Conservation (phyloP, 257 asterid genomes). For the Fraxinus cuspidata region DNA sequence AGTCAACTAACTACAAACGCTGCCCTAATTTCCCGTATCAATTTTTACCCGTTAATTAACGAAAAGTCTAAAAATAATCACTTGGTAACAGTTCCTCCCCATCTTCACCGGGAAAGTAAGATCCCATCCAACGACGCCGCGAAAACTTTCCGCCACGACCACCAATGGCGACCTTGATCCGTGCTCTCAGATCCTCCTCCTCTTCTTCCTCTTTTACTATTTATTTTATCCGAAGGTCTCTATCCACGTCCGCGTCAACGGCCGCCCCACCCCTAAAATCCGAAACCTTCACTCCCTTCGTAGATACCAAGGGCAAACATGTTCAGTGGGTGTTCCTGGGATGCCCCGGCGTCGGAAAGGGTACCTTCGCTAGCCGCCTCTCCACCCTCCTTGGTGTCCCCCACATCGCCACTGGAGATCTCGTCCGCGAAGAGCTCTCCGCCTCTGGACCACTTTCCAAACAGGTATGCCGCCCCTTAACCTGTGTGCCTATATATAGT, state of each 20-base stretch:
- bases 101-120: not conserved
- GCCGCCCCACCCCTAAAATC: conserved; percentile 37
- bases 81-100: conserved; percentile 7
- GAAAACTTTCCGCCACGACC: conserved; percentile 24
- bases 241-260: conserved; percentile 50
- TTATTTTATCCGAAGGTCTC: conserved; percentile 36
- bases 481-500: not conserved
- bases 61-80: conserved; percentile 13
- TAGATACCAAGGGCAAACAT: conserved; percentile 62
- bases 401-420: conserved; percentile 98
- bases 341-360: conserved; percentile 98
- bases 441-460: conserved; percentile 66
- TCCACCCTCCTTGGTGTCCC: conserved; percentile 84
- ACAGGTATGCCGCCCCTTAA: conserved; percentile 43
- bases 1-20: not conserved
- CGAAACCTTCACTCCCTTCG: conserved; percentile 31
- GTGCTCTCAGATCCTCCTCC: conserved; percentile 64
- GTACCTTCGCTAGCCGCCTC: conserved; percentile 95
- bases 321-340: conserved; percentile 95
- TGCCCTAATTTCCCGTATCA: conserved; percentile 20
- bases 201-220: conserved; percentile 27
- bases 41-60: conserved; percentile 1
- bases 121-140: conserved; percentile 16
- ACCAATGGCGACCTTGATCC: conserved; percentile 82
- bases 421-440: conserved; percentile 86